phyloP scores from a whole-genome alignment of 2,329 filamentous ascomycete species.

The Helicocarpus griseus region DNA sequence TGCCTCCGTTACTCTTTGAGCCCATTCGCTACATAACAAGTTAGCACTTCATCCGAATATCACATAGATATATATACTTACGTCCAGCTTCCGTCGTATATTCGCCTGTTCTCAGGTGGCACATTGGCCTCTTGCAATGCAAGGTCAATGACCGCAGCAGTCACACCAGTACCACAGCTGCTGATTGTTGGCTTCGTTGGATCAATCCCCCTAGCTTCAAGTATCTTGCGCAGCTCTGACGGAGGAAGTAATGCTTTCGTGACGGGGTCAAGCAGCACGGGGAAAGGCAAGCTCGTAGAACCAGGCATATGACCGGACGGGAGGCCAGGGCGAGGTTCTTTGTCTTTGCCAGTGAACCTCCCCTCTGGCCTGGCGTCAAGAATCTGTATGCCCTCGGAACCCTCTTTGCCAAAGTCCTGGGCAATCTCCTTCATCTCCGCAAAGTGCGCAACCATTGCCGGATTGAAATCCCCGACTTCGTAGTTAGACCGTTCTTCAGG shows the following conservation, averaged over 20 bases:
- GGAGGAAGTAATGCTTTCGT: conserved; percentile 70
- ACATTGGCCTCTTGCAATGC: conserved; percentile 72
- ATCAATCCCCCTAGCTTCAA: conserved; percentile 71
- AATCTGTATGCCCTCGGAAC: conserved; percentile 73
- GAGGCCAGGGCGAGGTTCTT: conserved; percentile 77
- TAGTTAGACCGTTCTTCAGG: conserved; percentile 36
- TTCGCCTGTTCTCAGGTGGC: conserved; percentile 53
- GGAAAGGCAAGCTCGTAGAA: conserved; percentile 72
- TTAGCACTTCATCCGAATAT: background rate
- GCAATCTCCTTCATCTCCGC: conserved; percentile 74
- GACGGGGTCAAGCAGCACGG: conserved; percentile 66
- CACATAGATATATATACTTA: conserved; percentile 43
- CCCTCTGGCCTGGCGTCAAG: conserved; percentile 75
- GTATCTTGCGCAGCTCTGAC: conserved; percentile 63
- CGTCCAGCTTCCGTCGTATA: conserved; percentile 99
- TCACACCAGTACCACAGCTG: conserved; percentile 89
- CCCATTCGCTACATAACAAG: conserved; percentile 37
- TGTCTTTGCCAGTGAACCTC: conserved; percentile 71
- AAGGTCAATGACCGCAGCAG: conserved; percentile 81
- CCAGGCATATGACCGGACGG: conserved; percentile 88
- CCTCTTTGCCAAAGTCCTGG: conserved; percentile 69
- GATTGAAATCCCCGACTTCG: conserved; percentile 47
- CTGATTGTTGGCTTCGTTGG: conserved; percentile 71
- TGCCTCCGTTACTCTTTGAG: conserved; percentile 37
- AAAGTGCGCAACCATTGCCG: conserved; percentile 63